A percentile compares a stretch with the other conserved stretches of the same genome.
Conservation (phyloP, 2,329 filamentous ascomycete species). For the Metarhizium album region DNA sequence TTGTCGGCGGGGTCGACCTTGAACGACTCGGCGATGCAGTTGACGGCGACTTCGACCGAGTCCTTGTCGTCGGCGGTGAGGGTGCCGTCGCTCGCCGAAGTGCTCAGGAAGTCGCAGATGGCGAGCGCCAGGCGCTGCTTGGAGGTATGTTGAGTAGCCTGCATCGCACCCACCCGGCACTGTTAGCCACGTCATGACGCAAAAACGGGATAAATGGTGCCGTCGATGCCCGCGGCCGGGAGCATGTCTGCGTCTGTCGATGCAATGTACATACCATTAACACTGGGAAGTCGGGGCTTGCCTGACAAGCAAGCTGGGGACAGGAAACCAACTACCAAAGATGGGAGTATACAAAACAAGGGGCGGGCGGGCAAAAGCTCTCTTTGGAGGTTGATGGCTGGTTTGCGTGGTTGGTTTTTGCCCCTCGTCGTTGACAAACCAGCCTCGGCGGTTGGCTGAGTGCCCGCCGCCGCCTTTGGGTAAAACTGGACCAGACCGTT, state of each 20-base stretch:
- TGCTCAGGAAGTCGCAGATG: slow-evolving; percentile 88
- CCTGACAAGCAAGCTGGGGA: background rate
- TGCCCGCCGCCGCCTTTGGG: too few species aligned
- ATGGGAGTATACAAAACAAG: background rate
- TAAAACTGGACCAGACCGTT: too few species aligned
- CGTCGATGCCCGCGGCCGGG: too few species aligned
- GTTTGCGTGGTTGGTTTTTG: background rate
- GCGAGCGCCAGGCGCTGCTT: slow-evolving; percentile 89
- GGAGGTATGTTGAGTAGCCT: slow-evolving; percentile 32
- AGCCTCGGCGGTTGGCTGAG: too few species aligned
- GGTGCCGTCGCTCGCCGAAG: slow-evolving; percentile 78
- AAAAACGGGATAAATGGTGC: too few species aligned
- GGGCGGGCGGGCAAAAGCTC: background rate
- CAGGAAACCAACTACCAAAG: background rate
- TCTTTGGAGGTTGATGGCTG: background rate
- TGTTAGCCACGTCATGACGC: background rate
- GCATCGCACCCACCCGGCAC: background rate
- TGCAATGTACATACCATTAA: slow-evolving; percentile 4
- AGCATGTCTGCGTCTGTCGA: background rate
- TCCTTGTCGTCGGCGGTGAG: slow-evolving; percentile 81
- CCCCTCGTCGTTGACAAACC: background rate
- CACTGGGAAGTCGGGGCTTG: background rate
- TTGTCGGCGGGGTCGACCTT: slow-evolving; percentile 79
- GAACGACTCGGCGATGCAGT: slow-evolving; percentile 92
- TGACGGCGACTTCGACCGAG: slow-evolving; percentile 84